Conservation (phyloP, 1,284 basidiomycete species). For the Vanrija pseudolonga region DNA sequence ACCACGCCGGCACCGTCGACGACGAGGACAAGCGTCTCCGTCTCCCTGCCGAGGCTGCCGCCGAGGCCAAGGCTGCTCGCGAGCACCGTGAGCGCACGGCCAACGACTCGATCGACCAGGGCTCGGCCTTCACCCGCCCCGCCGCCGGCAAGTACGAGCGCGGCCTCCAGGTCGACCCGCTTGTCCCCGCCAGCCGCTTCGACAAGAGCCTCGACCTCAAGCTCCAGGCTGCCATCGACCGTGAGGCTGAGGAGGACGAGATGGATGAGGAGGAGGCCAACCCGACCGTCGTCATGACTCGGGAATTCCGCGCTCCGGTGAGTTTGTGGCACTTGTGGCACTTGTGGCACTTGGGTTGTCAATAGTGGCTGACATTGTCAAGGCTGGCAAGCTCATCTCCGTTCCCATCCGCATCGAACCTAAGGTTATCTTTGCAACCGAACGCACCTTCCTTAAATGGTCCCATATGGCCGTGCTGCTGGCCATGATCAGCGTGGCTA, state of each 20-base stretch:
- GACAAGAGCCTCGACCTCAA: conserved; percentile 60
- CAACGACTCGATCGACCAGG: conserved; percentile 20
- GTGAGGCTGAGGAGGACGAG: conserved; percentile 19
- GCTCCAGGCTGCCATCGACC: conserved; percentile 61
- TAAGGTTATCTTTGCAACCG: conserved; percentile 90
- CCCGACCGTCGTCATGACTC: conserved; percentile 55
- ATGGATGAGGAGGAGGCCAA: conserved; percentile 48
- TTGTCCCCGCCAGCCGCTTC: conserved; percentile 73
- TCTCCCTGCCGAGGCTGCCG: conserved; percentile 64
- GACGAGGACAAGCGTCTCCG: conserved; percentile 70
- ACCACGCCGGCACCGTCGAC: conserved; percentile 58
- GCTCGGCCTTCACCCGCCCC: conserved; percentile 12
- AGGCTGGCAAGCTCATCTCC: conserved; percentile 82
- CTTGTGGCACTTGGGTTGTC: too few relatives aligned
- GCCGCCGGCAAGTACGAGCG: conserved; percentile 37
- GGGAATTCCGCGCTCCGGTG: conserved; percentile 64
- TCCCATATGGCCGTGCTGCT: conserved; percentile 86
- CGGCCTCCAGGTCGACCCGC: conserved; percentile 72
- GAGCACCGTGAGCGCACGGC: conserved; percentile 72
- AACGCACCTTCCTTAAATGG: conserved; percentile 69
- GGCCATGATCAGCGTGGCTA: conserved; percentile 78
- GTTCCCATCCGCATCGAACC: conserved; percentile 93
- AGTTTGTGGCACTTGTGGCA: too few relatives aligned
- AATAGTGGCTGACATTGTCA: conserved; percentile 26
- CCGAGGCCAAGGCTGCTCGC: conserved; percentile 76